phyloP scores from a whole-genome alignment of 345 rosid genomes.

The Populus ilicifolia region DNA sequence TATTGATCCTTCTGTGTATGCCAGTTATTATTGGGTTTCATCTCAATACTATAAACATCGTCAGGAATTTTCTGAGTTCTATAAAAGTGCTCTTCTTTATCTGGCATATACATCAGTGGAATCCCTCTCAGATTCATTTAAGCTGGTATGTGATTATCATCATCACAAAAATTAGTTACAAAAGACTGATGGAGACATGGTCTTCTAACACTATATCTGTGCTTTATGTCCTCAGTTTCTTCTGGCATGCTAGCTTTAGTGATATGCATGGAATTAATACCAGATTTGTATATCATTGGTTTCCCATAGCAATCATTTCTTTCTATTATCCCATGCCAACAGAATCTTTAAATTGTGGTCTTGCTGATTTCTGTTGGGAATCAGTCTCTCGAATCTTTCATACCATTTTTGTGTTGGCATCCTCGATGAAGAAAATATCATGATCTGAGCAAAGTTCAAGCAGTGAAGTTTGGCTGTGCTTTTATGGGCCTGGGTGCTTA shows the following conservation, averaged over 20 bases:
- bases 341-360: background rate
- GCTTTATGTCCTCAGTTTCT: background rate
- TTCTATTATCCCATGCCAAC: background rate
- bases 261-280: background rate
- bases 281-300: background rate
- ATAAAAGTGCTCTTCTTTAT: slow-evolving; percentile 88
- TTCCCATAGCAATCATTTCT: background rate
- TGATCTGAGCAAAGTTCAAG: background rate
- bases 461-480: background rate
- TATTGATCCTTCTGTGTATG: slow-evolving; percentile 93
- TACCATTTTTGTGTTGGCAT: background rate
- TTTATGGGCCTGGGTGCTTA: background rate
- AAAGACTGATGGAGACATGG: too few relatives aligned
- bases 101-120: slow-evolving; percentile 93
- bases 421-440: background rate
- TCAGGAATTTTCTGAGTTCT: slow-evolving; percentile 91
- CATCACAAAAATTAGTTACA: background rate
- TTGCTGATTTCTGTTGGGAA: background rate
- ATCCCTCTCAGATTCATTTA: slow-evolving; percentile 86
- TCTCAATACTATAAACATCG: slow-evolving; percentile 77
- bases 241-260: background rate
- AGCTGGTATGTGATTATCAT: slow-evolving; percentile 55
- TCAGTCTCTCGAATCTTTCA: background rate
- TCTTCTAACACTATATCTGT: background rate
- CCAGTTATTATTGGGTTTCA: slow-evolving; percentile 89